Conservation (phyloP, 1,139 yeast genomes). For the Sugiyamaella novakii region DNA sequence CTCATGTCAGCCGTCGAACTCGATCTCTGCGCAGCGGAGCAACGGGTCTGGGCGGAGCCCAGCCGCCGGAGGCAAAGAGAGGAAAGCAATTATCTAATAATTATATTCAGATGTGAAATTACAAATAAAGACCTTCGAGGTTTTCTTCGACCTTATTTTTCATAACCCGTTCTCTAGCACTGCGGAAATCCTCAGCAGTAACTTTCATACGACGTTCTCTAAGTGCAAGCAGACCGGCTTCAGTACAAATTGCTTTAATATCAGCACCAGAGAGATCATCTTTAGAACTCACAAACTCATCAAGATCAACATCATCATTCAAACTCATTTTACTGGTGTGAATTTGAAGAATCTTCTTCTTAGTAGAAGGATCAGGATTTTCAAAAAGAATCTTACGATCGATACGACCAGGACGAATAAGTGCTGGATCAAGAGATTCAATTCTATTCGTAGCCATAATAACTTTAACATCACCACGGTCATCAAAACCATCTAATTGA, state of each 20-base stretch:
- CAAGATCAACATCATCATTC: conserved; percentile 83
- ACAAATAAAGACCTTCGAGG: conserved; percentile 90
- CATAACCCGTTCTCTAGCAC: conserved; percentile 94
- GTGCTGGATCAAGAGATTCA: conserved; percentile 94
- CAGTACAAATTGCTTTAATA: conserved; percentile 97
- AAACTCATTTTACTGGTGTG: conserved; percentile 96
- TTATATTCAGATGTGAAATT: conserved; percentile 26
- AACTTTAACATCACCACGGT: conserved; percentile 96
- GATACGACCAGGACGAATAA: conserved; percentile 98
- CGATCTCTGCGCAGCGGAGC: conserved; percentile 2
- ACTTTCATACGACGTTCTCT: conserved; percentile 99
- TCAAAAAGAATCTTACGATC: conserved; percentile 96
- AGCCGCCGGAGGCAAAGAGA: conserved; percentile 5
- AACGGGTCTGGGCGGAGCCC: conserved; percentile 6
- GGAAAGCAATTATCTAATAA: background rate
- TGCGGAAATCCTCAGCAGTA: conserved; percentile 89
- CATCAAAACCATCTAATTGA: conserved; percentile 98
- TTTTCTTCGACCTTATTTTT: conserved; percentile 98
- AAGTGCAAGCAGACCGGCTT: conserved; percentile 93
- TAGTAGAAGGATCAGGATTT: conserved; percentile 90
- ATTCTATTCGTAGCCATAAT: conserved; percentile 99
- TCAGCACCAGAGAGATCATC: conserved; percentile 98
- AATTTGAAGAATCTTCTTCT: conserved; percentile 88
- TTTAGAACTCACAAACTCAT: conserved; percentile 85
- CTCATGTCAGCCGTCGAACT: background rate